Evolutionary conservation across 371 early-diverging fungal species (phyloP), one percentile per base, ranked within the genome.

Genomic region (Polyrhizophydium stewartii): DNA sequence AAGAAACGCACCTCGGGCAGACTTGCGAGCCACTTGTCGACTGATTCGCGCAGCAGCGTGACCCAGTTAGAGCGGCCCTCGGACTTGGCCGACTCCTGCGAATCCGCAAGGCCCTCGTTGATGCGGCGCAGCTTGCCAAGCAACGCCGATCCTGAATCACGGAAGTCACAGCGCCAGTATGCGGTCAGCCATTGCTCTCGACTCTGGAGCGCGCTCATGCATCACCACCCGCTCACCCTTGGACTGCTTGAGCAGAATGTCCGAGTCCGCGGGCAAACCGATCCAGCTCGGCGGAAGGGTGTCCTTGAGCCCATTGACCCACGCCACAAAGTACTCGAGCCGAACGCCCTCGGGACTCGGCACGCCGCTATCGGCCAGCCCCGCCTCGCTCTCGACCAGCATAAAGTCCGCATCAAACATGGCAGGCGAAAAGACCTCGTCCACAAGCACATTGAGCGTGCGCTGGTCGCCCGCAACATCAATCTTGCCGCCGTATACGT

Each of bases 261-360:
- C 98, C 19, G 98, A 97, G 66, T 93, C 92, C 21, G 82, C 70
- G n/a, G 97, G 96, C 49, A 98, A 82, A 17, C 98, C 96, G 52
- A 98, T 82, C 98, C 98, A 98, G 21, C 89, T 85, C 24, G 98
- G 98, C 19, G 97, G 95, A 72, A 97, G 92, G 61, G 87, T 86
- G 40, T 94, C 96, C 12, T 97, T 96, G 58, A 98, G 70, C 37
- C 78, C 81, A 40, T 79, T 78, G 46, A 91, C 91, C 98, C 98
- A 98, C 6, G 84, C 81, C 63, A 92, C 52, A 71, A 96, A 93
- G 56, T 94, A 89, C 2, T 89, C 88, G 65, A 90, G 77, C 69
- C 83, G 83, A n/a, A 87, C 92, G 41, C 92, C 95, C 53, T 96
- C 97, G 43, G 98, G 98, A 1, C 87, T 87, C 13, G 80, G 66